Percentiles rank a stretch among this genome's conserved stretches.
phyloP scores from a whole-genome alignment of 345 rosid genomes.

The Syzygium oleosum region DNA sequence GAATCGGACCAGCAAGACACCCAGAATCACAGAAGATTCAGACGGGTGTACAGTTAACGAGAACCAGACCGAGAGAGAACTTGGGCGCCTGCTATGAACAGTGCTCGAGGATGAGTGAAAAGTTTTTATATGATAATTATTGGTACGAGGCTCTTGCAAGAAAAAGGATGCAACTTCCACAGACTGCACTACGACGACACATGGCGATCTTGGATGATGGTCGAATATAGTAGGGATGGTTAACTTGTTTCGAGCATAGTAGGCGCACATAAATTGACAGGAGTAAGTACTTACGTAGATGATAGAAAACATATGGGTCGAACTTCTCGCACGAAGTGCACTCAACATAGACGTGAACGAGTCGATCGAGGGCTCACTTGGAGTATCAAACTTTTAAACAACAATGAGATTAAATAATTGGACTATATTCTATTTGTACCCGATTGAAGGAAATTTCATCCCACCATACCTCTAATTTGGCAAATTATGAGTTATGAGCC shows the following conservation, averaged over 20 bases:
- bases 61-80: too few species aligned
- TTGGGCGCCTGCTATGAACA: too few species aligned
- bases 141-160: background rate
- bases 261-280: background rate
- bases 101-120: too few species aligned
- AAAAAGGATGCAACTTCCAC: background rate
- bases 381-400: background rate
- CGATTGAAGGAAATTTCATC: background rate
- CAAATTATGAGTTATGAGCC: background rate
- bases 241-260: background rate
- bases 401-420: background rate
- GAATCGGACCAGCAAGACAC: too few species aligned
- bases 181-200: background rate
- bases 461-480: background rate
- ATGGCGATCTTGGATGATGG: background rate
- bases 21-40: too few species aligned
- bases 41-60: too few species aligned
- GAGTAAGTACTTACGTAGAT: background rate
- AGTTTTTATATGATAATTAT: background rate
- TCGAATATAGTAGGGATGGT: background rate
- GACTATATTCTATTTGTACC: background rate
- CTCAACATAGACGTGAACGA: background rate
- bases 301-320: background rate
- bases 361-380: background rate
- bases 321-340: background rate